Base-by-base conservation (phyloP, 169 alveolate species). In the Eimeria sp. region DNA sequence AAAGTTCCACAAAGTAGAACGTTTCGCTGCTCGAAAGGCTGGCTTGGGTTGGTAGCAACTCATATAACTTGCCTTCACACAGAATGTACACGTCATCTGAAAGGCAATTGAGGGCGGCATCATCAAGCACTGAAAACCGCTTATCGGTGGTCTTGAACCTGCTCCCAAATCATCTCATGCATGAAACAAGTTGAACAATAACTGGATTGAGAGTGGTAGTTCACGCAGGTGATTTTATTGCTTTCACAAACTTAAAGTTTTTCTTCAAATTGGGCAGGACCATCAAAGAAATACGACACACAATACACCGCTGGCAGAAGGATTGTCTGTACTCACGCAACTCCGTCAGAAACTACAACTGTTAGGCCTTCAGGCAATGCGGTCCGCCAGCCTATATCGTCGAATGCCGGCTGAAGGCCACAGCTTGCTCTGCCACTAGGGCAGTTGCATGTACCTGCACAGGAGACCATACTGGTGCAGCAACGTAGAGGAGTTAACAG, bases 1-100 rank as follows among this genome's bases (percentile, higher is more conserved):
- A 78, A 40, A n/a, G n/a, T 25, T 43, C 25, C 2, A 45, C 65
- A 43, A 22, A 78, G 13, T 13, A 47, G 6, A 4, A 27, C 47
- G n/a, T 51, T 7, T 27, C 25, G 65, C 25, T n/a, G 40, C 40
- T 25, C 25, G 16, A 51, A 51, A n/a, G 13, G 25, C 43, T 67
- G n/a, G 25, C 67, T 13, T 45, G 25, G 47, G 88, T 78, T n/a
- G 27, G 47, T 47, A 51, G 27, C 45, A 51, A 27, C 58, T 47
- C 88, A 49, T n/a, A 57, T 76, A 65, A 45, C 94, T 63, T 87
- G 82, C 94, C 83, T 63, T 87, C 65, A 67, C 94, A 87, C 10
- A 87, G 94, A 47, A 65, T 65, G 72, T 87, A 87, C n/a, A 65
- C 22, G 54, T 65, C 63, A 11, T 57, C 67, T 30, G 82, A 63